phyloP scores from a whole-genome alignment of 2,329 filamentous ascomycete species.

The Cercospora berteroae region DNA sequence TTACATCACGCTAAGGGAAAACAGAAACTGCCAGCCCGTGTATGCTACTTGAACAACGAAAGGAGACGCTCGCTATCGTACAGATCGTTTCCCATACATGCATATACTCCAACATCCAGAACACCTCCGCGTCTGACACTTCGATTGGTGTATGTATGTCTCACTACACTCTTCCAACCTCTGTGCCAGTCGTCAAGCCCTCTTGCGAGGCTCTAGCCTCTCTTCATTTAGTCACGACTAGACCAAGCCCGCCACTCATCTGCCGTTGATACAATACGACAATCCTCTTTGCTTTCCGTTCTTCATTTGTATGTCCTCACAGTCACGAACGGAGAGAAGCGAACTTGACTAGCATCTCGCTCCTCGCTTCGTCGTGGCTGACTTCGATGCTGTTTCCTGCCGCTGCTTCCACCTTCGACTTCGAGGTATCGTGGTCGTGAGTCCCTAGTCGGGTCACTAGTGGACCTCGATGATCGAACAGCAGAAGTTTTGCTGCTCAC shows the following conservation, averaged over 20 bases:
- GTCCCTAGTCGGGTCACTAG: neutral
- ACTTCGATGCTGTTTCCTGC: neutral
- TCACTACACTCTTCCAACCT: neutral
- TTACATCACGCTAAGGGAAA: neutral
- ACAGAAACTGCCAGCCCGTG: neutral
- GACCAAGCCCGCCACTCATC: neutral
- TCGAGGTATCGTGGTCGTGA: neutral
- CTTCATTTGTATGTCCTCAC: conserved; percentile 3
- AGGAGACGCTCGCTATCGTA: neutral
- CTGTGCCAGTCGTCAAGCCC: neutral
- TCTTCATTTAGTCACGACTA: neutral
- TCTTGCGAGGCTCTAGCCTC: neutral
- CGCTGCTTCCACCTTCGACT: neutral
- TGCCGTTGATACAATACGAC: neutral
- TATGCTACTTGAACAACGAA: neutral
- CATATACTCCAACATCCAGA: neutral
- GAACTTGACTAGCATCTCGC: conserved; percentile 8
- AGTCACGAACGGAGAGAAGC: conserved; percentile 5
- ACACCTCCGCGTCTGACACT: neutral
- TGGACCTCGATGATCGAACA: neutral
- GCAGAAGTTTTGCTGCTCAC: neutral
- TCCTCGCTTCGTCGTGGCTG: neutral
- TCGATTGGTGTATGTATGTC: neutral
- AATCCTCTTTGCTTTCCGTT: neutral
- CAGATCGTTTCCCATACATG: neutral